Base-by-base conservation (phyloP, 2,329 filamentous ascomycete species). In the Penicillium sp. region DNA sequence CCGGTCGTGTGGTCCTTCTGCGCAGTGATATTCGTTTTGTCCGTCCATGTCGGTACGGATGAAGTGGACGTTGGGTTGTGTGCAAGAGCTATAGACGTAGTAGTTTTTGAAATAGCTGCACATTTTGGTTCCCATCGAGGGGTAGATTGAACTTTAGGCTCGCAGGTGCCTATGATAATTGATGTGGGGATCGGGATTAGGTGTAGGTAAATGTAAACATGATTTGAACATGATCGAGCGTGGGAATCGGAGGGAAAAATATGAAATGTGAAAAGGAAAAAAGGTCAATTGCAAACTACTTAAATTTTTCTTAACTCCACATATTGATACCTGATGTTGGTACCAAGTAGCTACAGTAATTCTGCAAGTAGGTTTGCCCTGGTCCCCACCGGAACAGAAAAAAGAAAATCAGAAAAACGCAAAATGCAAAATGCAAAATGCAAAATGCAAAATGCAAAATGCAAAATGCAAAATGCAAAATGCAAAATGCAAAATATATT, bases 81-180 rank as follows among this genome's bases (percentile, higher is more conserved):
- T 75, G 69, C 89, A 92, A 44, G 84, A 81, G 56, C 86, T 87
- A 77, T 91, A 91, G 73, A 92, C 87, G 75, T 90, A 91, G 73
- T 88, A 91, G 75, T 90, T 90, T 68, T 88, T 89, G 68, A 86
- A 88, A 69, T 88, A 90, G 68, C 82, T 77, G 76, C 81, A 83
- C 81, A 83, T 83, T 29, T 64, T 75, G 62, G 61, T 14, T 58
- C 58, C 56, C 58, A 63, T 64, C 42, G 45, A 43, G 53, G 51
- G 43, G 35, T 6, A 6, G 14, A 16, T 33, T 16, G 3, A 13
- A 16, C 14, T 33, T 33, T 33, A 33, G 31, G 31, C 31, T 33
- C n/a, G 35, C 31, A 21, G 13, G 19, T 48, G 26, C 19, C 19
- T 37, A 50, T 23, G 48, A 26, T n/a, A 27, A 47, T 27, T 6